Evolutionary conservation across 2,329 filamentous ascomycete genomes (phyloP).

Genomic region (Pseudopithomyces maydicus): DNA sequence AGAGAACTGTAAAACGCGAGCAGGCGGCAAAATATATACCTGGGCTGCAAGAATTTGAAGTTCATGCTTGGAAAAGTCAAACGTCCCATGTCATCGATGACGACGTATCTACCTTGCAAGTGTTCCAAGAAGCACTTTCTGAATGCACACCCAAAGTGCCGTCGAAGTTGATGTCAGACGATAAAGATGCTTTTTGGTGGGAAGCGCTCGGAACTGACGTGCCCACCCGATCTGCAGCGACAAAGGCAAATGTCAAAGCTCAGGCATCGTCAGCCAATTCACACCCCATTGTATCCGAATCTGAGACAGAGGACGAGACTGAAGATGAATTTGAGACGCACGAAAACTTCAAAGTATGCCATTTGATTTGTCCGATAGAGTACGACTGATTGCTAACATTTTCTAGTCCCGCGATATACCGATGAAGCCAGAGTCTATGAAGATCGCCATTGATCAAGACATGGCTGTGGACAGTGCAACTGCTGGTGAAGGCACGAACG

Average conservation of each 20-base stretch:
- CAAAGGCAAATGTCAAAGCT: constrained; percentile 13
- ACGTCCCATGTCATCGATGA: constrained; percentile 29
- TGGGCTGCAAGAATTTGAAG: constrained; percentile 60
- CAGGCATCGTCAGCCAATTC: constrained; percentile 8
- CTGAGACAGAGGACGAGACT: constrained; percentile 32
- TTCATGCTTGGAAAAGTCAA: constrained; percentile 49
- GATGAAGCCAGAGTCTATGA: background rate
- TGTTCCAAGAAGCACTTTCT: constrained; percentile 41
- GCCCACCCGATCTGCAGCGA: constrained; percentile 15
- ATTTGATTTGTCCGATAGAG: too few relatives aligned
- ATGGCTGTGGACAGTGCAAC: constrained; percentile 25
- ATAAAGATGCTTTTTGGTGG: constrained; percentile 29
- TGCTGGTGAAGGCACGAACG: constrained; percentile 37
- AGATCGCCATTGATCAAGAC: background rate
- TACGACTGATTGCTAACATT: background rate
- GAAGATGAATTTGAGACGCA: constrained; percentile 46
- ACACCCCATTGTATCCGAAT: constrained; percentile 8
- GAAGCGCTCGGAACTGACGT: constrained; percentile 14
- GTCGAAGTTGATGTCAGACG: constrained; percentile 22
- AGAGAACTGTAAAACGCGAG: constrained; percentile 52
- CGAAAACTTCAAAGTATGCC: constrained; percentile 34
- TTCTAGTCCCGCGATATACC: constrained; percentile 16
- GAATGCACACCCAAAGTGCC: constrained; percentile 35
- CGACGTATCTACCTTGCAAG: constrained; percentile 31
- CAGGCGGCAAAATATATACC: constrained; percentile 60